phyloP scores from a whole-genome alignment of 768 basidiomycete species.

The Auricularia cornea region DNA sequence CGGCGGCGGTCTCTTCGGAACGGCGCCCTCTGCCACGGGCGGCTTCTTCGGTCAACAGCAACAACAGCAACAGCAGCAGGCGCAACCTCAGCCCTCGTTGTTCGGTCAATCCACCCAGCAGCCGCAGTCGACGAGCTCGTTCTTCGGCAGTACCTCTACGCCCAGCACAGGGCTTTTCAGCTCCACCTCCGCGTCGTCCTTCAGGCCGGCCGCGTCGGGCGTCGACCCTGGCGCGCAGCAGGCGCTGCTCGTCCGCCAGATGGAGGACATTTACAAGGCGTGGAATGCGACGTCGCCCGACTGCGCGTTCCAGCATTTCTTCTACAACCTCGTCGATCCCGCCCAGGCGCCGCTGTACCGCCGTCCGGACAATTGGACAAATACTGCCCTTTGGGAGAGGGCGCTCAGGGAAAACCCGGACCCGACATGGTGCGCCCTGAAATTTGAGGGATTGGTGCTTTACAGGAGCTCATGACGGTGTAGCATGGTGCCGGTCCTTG shows the following conservation, averaged over 20 bases:
- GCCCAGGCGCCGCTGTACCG: conserved; percentile 55
- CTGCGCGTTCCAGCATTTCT: conserved; percentile 81
- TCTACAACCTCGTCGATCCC: conserved; percentile 79
- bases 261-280: conserved; percentile 55
- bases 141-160: conserved; percentile 18
- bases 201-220: conserved; percentile 26
- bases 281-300: conserved; percentile 63
- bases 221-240: conserved; percentile 16
- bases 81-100: conserved; percentile 11
- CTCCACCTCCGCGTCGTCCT: conserved; percentile 8
- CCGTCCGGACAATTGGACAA: conserved; percentile 61
- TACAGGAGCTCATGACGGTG: not conserved
- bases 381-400: conserved; percentile 69
- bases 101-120: conserved; percentile 18
- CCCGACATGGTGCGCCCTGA: conserved; percentile 50
- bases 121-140: conserved; percentile 11
- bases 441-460: conserved; percentile 2
- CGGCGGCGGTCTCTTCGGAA: not conserved
- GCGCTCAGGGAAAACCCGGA: conserved; percentile 78
- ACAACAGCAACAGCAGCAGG: conserved; percentile 13
- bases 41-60: conserved; percentile 24
- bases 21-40: not conserved
- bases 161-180: conserved; percentile 4
- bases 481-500: conserved; percentile 73
- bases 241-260: conserved; percentile 42